Evolutionary conservation across 148 eudicot species (phyloP).

Genomic region (Tetragonia tetragonoides): DNA sequence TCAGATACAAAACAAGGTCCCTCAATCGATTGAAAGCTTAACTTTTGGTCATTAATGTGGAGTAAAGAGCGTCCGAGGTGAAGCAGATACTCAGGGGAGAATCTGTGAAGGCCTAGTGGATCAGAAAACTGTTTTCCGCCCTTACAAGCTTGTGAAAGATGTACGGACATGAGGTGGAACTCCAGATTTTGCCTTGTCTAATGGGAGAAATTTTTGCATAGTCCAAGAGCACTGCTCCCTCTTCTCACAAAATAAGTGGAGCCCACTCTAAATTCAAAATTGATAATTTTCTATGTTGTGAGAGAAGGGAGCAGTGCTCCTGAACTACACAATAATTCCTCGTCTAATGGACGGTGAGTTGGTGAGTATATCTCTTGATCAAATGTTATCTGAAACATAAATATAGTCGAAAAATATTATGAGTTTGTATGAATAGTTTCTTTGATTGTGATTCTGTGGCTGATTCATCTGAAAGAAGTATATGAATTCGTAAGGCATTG

Average conservation of each 20-base stretch:
- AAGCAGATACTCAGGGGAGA: slow-evolving; percentile 88
- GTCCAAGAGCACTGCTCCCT: no score
- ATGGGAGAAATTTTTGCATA: no score
- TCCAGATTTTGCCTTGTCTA: slow-evolving; percentile 65
- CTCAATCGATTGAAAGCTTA: slow-evolving; percentile 89
- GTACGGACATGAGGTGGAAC: slow-evolving; percentile 77
- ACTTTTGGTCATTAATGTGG: slow-evolving; percentile 80
- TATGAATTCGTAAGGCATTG: no score
- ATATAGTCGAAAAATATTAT: neutral
- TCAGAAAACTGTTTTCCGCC: slow-evolving; percentile 89
- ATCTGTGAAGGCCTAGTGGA: slow-evolving; percentile 55
- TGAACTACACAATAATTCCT: no score
- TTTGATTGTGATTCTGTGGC: neutral
- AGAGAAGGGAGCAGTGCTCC: no score
- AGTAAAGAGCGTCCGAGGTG: slow-evolving; percentile 90
- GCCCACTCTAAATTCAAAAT: no score
- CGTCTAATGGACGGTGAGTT: slow-evolving; percentile 24
- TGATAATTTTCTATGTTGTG: no score
- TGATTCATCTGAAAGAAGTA: no score
- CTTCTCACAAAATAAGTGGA: no score
- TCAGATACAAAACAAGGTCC: slow-evolving; percentile 82
- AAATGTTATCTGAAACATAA: no score
- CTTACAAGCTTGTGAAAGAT: slow-evolving; percentile 97
- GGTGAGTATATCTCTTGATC: no score
- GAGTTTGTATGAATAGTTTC: neutral